Evolutionary conservation across 2,329 filamentous ascomycete genomes (phyloP), one percentile per base, ranked within the genome.

Genomic region (Colletotrichum nymphaeae): DNA sequence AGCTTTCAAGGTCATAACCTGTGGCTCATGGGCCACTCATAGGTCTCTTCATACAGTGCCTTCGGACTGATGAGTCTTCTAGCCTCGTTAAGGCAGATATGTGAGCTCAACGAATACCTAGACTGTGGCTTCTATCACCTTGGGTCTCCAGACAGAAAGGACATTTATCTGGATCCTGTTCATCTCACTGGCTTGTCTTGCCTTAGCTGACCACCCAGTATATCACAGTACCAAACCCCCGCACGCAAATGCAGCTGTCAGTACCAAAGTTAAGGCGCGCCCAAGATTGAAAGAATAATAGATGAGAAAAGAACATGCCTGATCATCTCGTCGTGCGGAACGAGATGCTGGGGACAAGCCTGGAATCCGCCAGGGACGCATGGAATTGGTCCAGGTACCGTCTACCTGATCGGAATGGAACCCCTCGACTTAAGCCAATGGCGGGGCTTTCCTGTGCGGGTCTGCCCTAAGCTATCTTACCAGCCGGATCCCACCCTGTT

Each of bases 21-120:
- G 64, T 69, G 67, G 69, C 66, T 72, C 65, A 64, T 24, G 55
- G 30, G 59, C 64, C 63, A 37, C 63, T 58, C 58, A 49, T 72
- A 22, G 46, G 16, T 37, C 37, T 32, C 52, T 19, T 56, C 60
- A 46, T 35, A 63, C 37, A 62, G 35, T 49, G 16, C 59, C 30
- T 42, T 62, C 26, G 4, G 19, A 30, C 22, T 52, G 42, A 42
- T 63, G 52, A 32, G 19, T 58, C 37, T 42, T 7, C 37, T 42
- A 16, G 37, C 16, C 37, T 42, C 37, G 6, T 42, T 42, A 32
- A 32, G 30, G 9, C 4, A 32, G 30, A 2, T 32, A 7, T 19
- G 6, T 42, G 37, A 42, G 37, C 37, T 42, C 16, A 42, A 42
- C 37, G 7, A 16, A 8, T 19, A n/a, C n/a, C n/a, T n/a, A 19